Evolutionary conservation across 495 filamentous ascomycete genomes (phyloP), one percentile per base, ranked within the genome.

Genomic region (Penicillium ucsense): DNA sequence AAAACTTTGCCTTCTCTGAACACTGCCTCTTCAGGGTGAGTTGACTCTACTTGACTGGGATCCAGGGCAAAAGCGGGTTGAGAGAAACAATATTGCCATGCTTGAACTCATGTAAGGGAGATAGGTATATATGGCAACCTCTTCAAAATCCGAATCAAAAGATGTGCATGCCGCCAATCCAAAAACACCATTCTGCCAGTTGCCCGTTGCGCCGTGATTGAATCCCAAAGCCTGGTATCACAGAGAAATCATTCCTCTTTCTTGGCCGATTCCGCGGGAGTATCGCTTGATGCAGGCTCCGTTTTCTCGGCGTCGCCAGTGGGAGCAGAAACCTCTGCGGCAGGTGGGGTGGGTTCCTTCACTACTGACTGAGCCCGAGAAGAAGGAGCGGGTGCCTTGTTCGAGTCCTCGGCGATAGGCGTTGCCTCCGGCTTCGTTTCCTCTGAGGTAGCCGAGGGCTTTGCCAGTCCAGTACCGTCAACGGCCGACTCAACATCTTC

Each of bases 401-500:
- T 50, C 20, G 56, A 10, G 9, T 59, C 58, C 6, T 65, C 60
- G 1, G 51, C 34, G 5, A 50, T 51, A n/a, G 52, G 41, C 4
- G 60, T 47, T 20, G 43, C 41, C 12, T 60, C 50, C 38, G 59
- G 65, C 28, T 56, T 61, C 49, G 59, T 52, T 10, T 63, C 57
- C 4, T 56, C 57, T 10, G 49, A 48, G 0, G 62, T 55, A 12
- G 51, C 48, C 1, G 57, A 47, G 29, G 39, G 31, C 9, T 9
- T 46, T 28, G 38, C 12, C 33, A 51, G 41, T 12, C 62, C 63
- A 4, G 62, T 44, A 7, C 59, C 62, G 12, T 55, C 53, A 12
- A 52, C 51, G 4, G 60, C 45, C 4, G 57, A 55, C 3, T 57
- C 63, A 7, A 68, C 79, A 53, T 84, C 82, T 51, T 83, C 84